phyloP scores from a whole-genome alignment of 1,139 yeast genomes.

The Debaryomyces sp. region DNA sequence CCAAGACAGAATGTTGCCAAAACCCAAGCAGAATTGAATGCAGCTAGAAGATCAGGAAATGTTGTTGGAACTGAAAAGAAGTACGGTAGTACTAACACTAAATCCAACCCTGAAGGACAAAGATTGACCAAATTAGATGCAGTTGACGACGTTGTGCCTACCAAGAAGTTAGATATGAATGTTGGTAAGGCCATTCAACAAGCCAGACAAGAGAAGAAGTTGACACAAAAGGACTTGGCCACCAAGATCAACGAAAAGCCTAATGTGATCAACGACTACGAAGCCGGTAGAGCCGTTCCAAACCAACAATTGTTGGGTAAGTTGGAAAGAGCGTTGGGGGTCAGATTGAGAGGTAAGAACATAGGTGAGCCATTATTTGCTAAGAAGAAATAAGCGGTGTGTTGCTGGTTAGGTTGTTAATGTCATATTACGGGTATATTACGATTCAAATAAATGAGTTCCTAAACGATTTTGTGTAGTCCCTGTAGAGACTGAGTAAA shows the following conservation, averaged over 20 bases:
- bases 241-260: slow-evolving; percentile 96
- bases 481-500: not conserved
- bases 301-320: slow-evolving; percentile 93
- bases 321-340: slow-evolving; percentile 91
- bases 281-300: slow-evolving; percentile 95
- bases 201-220: slow-evolving; percentile 85
- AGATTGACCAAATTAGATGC: slow-evolving; percentile 91
- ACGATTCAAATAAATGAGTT: slow-evolving; percentile 6
- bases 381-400: slow-evolving; percentile 55
- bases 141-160: slow-evolving; percentile 90
- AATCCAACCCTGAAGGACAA: slow-evolving; percentile 87
- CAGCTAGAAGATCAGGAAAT: slow-evolving; percentile 89
- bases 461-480: not conserved
- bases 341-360: slow-evolving; percentile 93
- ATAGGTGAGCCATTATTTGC: slow-evolving; percentile 89
- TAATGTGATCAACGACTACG: slow-evolving; percentile 92
- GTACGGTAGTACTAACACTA: slow-evolving; percentile 69
- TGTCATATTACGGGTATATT: slow-evolving; percentile 3
- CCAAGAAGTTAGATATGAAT: slow-evolving; percentile 77
- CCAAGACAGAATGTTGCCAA: slow-evolving; percentile 87
- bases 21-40: slow-evolving; percentile 77
- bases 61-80: slow-evolving; percentile 93
- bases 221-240: slow-evolving; percentile 96
- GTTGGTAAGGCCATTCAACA: slow-evolving; percentile 89
- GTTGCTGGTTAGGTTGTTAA: not conserved